Percentiles rank a stretch among this genome's conserved stretches.
phyloP scores from a whole-genome alignment of 2,329 filamentous ascomycete genomes.

The Whalleya microplaca region DNA sequence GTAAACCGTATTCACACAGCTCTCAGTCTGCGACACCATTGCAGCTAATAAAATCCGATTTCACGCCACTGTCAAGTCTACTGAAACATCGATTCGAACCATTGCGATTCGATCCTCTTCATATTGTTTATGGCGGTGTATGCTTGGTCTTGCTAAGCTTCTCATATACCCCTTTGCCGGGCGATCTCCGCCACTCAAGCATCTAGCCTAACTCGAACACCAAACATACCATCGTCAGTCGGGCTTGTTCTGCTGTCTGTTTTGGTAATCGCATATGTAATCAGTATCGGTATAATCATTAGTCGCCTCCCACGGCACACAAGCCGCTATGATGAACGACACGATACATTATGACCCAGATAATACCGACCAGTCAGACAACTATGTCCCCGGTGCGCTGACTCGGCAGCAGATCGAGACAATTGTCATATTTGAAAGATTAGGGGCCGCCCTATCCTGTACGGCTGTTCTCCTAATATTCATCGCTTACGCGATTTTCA shows the following conservation, averaged over 20 bases:
- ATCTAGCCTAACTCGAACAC: not conserved
- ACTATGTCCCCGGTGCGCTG: conserved; percentile 3
- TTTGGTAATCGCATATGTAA: not conserved
- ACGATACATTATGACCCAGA: conserved; percentile 11
- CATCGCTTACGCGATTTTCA: conserved; percentile 54
- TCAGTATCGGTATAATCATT: conserved; percentile 1
- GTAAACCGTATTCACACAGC: too few species aligned
- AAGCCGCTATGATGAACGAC: conserved; percentile 6
- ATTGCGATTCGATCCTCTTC: not conserved
- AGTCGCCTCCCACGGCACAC: not conserved
- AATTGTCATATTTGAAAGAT: conserved; percentile 54
- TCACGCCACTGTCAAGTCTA: too few species aligned
- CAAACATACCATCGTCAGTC: not conserved
- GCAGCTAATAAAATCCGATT: too few species aligned
- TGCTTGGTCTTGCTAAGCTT: not conserved
- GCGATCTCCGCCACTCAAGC: not conserved
- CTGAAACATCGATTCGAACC: not conserved
- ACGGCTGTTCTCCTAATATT: conserved; percentile 56
- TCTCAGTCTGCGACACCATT: too few species aligned
- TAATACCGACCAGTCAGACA: conserved; percentile 2
- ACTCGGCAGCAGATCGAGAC: conserved; percentile 41
- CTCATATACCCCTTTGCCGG: not conserved
- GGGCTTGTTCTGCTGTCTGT: not conserved
- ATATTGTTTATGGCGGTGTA: not conserved
- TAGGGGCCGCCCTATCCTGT: conserved; percentile 58